Conservation (phyloP, 257 asterid species). For the Fraxinus pennsylvanica region DNA sequence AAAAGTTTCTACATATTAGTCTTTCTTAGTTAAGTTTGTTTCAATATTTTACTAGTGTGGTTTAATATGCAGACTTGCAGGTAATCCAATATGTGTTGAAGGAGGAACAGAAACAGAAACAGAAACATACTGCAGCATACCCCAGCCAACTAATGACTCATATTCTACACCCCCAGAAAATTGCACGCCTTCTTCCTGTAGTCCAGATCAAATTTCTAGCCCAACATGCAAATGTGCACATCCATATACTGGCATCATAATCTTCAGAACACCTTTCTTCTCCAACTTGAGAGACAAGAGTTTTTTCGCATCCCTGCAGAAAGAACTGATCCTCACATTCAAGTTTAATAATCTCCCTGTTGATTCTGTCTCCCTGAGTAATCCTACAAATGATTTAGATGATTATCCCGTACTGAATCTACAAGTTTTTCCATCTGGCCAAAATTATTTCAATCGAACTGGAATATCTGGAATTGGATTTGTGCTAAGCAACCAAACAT, state of each 20-base stretch:
- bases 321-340: slow-evolving; percentile 45
- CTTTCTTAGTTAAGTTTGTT: not conserved
- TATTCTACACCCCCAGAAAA: slow-evolving; percentile 57
- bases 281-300: slow-evolving; percentile 59
- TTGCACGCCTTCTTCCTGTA: slow-evolving; percentile 51
- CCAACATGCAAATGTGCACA: slow-evolving; percentile 73
- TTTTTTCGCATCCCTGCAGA: slow-evolving; percentile 40
- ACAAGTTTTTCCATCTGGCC: slow-evolving; percentile 61
- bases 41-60: not conserved
- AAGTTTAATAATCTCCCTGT: slow-evolving; percentile 50
- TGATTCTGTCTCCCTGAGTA: slow-evolving; percentile 66
- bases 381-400: slow-evolving; percentile 48
- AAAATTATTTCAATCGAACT: slow-evolving; percentile 53
- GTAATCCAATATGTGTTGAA: slow-evolving; percentile 61
- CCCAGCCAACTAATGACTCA: slow-evolving; percentile 29
- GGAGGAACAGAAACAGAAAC: no score
- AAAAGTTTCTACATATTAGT: not conserved
- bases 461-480: slow-evolving; percentile 64
- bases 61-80: slow-evolving; percentile 52
- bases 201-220: slow-evolving; percentile 44
- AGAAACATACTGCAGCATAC: slow-evolving; percentile 44
- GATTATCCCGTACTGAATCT: slow-evolving; percentile 56
- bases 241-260: slow-evolving; percentile 70
- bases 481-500: slow-evolving; percentile 73
- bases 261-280: slow-evolving; percentile 77